phyloP scores from a whole-genome alignment of 768 basidiomycete genomes.

The Serendipita sp. region DNA sequence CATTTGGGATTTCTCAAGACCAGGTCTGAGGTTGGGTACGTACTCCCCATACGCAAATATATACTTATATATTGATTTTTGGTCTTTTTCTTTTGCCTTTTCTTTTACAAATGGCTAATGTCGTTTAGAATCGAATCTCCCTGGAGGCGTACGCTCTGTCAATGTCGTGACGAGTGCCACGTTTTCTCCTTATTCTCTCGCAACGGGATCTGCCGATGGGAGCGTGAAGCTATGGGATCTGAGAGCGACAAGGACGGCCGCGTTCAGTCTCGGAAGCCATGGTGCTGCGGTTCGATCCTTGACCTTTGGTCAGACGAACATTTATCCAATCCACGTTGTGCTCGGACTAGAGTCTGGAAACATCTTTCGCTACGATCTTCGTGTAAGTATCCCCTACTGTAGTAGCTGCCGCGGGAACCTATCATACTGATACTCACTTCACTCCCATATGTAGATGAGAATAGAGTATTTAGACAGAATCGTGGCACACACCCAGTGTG shows the following conservation, averaged over 20 bases:
- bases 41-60: neutral
- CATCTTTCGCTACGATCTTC: neutral
- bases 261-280: neutral
- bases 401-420: neutral
- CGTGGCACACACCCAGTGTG: neutral
- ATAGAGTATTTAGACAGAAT: neutral
- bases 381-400: neutral
- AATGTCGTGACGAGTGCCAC: neutral
- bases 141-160: neutral
- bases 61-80: neutral
- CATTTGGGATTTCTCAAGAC: neutral
- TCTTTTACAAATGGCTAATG: neutral
- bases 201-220: neutral
- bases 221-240: constrained; percentile 1
- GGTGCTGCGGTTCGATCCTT: neutral
- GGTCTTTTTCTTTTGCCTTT: neutral
- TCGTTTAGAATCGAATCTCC: neutral
- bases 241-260: neutral
- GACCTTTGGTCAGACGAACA: neutral
- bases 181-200: neutral
- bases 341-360: neutral
- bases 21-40: neutral
- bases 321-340: neutral
- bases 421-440: neutral
- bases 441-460: neutral